Evolutionary conservation across 2,329 filamentous ascomycete species (phyloP).

Genomic region (Curvularia eragrostidis): DNA sequence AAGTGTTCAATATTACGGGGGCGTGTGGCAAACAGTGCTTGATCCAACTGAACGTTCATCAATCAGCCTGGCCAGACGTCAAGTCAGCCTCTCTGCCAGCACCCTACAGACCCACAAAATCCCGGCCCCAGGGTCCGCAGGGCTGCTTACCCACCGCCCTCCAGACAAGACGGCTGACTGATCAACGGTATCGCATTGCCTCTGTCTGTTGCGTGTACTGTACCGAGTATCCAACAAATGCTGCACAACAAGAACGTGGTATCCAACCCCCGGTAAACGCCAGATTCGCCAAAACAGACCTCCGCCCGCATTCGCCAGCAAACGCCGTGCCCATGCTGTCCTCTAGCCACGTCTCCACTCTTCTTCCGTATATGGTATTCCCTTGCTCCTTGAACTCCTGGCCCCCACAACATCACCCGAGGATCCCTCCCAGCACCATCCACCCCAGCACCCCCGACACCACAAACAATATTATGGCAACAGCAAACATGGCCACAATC

Average conservation of each 20-base stretch:
- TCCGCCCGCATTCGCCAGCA: neutral
- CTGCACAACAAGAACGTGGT: neutral
- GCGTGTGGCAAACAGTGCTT: too few species aligned
- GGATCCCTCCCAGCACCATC: conserved; percentile 18
- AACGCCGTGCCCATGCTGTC: neutral
- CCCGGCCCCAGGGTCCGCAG: conserved; percentile 15
- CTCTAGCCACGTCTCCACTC: neutral
- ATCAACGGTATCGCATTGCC: neutral
- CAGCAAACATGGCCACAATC: conserved; percentile 35
- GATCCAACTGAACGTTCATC: too few species aligned
- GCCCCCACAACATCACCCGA: neutral
- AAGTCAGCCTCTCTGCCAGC: too few species aligned
- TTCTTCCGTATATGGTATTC: neutral
- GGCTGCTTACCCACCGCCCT: neutral
- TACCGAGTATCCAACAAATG: neutral
- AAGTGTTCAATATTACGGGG: too few species aligned
- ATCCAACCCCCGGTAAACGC: conserved; percentile 1
- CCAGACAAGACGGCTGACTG: neutral
- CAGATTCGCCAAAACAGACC: neutral
- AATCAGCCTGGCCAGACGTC: neutral
- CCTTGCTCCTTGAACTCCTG: neutral
- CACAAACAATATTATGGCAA: conserved; percentile 29
- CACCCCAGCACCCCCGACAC: conserved; percentile 30
- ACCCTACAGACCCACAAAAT: conserved; percentile 2
- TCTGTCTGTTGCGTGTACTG: neutral